Base-by-base conservation (phyloP, 75 land plant genomes). In the Gnetum montanum region DNA sequence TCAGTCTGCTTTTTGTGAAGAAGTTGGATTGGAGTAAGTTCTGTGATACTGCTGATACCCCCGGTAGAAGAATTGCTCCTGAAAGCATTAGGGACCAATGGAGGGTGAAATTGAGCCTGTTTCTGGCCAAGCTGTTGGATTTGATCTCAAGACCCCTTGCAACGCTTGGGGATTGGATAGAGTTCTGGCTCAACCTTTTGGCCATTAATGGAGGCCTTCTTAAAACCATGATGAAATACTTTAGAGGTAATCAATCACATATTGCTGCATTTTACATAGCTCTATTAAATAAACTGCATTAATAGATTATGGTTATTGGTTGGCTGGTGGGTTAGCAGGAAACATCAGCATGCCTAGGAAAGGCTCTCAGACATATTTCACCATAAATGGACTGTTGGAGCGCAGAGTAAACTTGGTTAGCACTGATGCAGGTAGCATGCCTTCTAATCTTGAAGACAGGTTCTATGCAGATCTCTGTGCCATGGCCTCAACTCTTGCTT, bases 381-480 rank as follows among this genome's bases (percentile, higher is more conserved):
- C 25, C 18, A 19, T 52, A 0, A 7, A 19, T 8, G 55, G 55
- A 1, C 55, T 16, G 7, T 1, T 52, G 19, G 55, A 52, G 36
- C 10, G 34, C 23, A 34, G 55, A 34, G 8, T 2, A 33, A 8
- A 52, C 0, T 33, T 33, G 36, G n/a, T 31, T 7, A 19, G 2
- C 12, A 48, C 15, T 26, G 5, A 16, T 19, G 22, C 0, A 26
- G 6, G 15, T 48, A 16, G 10, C 12, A 26, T 30, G 28, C 0
- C 11, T 25, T 19, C 20, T n/a, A n/a, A 53, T 4, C 0, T 7
- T 19, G 55, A 36, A 2, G 13, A 33, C 3, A 20, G 37, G 0
- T 11, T 60, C 60, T 30, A 34, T 52, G 38, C 66, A 53, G 62
- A 70, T 47, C 11, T 49, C 16, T 49, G n/a, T n/a, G 1, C 16